Conservation (phyloP, 106 monocot genomes). For the Gastrodia elata region DNA sequence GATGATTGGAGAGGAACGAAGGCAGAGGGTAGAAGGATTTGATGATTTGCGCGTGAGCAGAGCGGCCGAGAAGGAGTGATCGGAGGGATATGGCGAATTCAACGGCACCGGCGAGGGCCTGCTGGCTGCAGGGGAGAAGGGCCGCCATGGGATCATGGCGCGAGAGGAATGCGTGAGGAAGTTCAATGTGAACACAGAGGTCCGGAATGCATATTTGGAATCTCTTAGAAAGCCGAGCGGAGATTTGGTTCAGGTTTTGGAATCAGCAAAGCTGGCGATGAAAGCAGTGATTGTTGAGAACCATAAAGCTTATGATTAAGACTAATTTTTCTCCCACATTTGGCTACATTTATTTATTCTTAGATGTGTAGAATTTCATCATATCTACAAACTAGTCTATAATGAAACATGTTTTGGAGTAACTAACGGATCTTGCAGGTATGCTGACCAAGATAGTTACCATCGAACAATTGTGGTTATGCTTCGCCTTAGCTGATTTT, state of each 20-base stretch:
- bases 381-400: too few relatives aligned
- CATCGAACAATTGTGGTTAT: too few relatives aligned
- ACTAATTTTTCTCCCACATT: too few relatives aligned
- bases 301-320: too few relatives aligned
- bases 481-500: too few relatives aligned
- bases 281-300: slow-evolving; percentile 61
- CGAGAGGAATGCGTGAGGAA: background rate
- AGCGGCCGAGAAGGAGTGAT: slow-evolving; percentile 48
- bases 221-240: slow-evolving; percentile 44
- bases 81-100: slow-evolving; percentile 43
- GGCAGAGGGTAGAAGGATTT: slow-evolving; percentile 43
- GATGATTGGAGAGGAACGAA: slow-evolving; percentile 71
- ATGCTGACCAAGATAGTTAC: too few relatives aligned
- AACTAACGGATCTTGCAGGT: too few relatives aligned
- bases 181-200: slow-evolving; percentile 79
- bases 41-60: slow-evolving; percentile 42
- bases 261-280: slow-evolving; percentile 80
- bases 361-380: too few relatives aligned
- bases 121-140: slow-evolving; percentile 14
- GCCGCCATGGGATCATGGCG: slow-evolving; percentile 15
- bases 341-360: too few relatives aligned
- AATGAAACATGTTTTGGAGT: too few relatives aligned
- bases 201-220: slow-evolving; percentile 77
- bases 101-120: slow-evolving; percentile 42
- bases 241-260: slow-evolving; percentile 74